Evolutionary conservation across 2,329 filamentous ascomycete species (phyloP).

Genomic region (Coniella vitis): DNA sequence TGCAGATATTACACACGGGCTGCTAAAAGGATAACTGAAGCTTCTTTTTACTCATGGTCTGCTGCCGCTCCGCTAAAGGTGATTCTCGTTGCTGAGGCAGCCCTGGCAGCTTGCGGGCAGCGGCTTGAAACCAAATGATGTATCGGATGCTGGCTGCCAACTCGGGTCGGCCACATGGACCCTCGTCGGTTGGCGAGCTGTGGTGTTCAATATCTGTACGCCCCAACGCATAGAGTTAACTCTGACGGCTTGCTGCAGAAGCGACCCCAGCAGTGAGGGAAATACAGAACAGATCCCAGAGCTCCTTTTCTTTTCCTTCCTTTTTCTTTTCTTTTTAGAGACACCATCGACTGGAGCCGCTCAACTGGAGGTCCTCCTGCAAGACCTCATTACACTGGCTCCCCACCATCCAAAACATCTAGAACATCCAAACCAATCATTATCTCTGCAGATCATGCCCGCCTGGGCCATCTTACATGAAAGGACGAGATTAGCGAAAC

Average conservation of each 20-base stretch:
- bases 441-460: not conserved
- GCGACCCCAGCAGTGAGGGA: constrained; percentile 6
- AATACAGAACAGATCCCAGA: not conserved
- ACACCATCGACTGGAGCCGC: constrained; percentile 7
- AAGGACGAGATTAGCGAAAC: constrained; percentile 13
- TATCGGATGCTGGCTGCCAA: constrained; percentile 1
- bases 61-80: not conserved
- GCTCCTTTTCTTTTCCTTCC: no score
- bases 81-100: not conserved
- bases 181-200: not conserved
- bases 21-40: constrained; percentile 1
- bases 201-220: not conserved
- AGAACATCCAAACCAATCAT: constrained; percentile 5
- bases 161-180: constrained; percentile 4
- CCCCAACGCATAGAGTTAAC: constrained; percentile 6
- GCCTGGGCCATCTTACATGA: constrained; percentile 6
- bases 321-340: constrained; percentile 8
- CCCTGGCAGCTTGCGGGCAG: not conserved
- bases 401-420: not conserved
- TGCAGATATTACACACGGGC: not conserved
- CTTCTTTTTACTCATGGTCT: not conserved
- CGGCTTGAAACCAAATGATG: not conserved
- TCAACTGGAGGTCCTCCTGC: constrained; percentile 4
- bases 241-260: constrained; percentile 16
- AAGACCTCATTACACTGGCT: not conserved